Percentiles rank a stretch among this genome's conserved stretches.
These are phyloP conservation scores for Exophiala phaeomuriformis DNA, from an alignment of 2,329 filamentous ascomycete species.

Conservation along the genomic window DNA sequence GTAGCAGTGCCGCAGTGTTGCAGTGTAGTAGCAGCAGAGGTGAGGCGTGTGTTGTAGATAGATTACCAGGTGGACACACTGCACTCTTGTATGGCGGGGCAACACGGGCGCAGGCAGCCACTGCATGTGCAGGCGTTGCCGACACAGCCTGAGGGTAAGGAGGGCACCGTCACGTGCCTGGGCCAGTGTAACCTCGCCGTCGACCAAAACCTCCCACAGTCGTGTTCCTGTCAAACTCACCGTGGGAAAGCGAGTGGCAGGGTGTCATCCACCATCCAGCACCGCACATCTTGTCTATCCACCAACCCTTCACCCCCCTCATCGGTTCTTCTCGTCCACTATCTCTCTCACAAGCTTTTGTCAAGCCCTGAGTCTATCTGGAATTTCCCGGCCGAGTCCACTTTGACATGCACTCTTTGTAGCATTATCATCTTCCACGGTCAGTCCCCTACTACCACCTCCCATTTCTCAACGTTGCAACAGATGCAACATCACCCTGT, in stretches of 20 bases:
- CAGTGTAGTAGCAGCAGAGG: not conserved
- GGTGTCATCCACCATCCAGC: not conserved
- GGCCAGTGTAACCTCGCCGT: not conserved
- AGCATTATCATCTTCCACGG: slow-evolving; percentile 10
- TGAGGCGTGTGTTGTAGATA: not conserved
- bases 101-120: not conserved
- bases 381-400: not conserved
- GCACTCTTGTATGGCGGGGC: not conserved
- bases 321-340: not conserved
- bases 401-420: not conserved
- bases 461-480: slow-evolving; percentile 2
- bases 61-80: not conserved
- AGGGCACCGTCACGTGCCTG: not conserved
- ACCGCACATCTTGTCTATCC: not conserved
- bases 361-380: not conserved
- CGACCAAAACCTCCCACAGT: not conserved
- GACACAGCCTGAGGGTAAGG: not conserved
- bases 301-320: not conserved
- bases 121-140: too few relatives aligned
- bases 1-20: not conserved
- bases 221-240: not conserved
- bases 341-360: not conserved
- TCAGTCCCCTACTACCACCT: slow-evolving; percentile 3
- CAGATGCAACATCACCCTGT: slow-evolving; percentile 23
- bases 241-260: not conserved